phyloP scores from a whole-genome alignment of 805 yeast genomes.

The Kuraishia floccosa region DNA sequence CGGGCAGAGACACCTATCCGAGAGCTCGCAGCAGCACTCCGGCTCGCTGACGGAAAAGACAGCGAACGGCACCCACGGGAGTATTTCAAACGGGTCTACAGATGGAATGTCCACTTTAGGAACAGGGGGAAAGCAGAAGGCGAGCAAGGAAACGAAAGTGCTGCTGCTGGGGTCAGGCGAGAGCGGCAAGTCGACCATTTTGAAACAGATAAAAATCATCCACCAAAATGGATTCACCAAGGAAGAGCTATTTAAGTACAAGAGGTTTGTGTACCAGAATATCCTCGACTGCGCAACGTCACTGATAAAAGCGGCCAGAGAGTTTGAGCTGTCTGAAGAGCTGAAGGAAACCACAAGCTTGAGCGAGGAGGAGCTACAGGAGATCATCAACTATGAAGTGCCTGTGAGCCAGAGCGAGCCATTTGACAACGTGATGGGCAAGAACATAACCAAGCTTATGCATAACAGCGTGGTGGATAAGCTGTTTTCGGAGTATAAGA shows the following conservation, averaged over 20 bases:
- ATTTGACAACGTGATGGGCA: constrained; percentile 38
- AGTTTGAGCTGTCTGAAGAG: constrained; percentile 27
- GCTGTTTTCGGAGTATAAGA: constrained; percentile 46
- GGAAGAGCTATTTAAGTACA: constrained; percentile 64
- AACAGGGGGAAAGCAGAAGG: constrained; percentile 11
- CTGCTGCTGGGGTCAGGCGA: constrained; percentile 83
- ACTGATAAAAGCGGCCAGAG: constrained; percentile 53
- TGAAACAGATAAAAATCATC: constrained; percentile 72
- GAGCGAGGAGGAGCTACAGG: constrained; percentile 25
- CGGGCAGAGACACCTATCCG: no score
- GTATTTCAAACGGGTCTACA: no score
- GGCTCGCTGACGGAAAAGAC: no score
- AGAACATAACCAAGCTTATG: constrained; percentile 41
- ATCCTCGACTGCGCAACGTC: constrained; percentile 67
- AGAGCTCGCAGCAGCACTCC: no score
- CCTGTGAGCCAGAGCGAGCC: constrained; percentile 41
- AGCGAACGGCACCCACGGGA: no score
- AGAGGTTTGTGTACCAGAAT: constrained; percentile 71
- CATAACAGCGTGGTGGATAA: constrained; percentile 43
- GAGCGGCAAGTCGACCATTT: constrained; percentile 70
- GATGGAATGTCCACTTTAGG: no score
- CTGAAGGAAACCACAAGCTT: constrained; percentile 21
- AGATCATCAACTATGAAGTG: constrained; percentile 31
- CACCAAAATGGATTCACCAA: constrained; percentile 63
- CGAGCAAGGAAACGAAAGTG: constrained; percentile 46